Evolutionary conservation across 2,329 filamentous ascomycete genomes (phyloP).

Genomic region (Penicillium sp.): DNA sequence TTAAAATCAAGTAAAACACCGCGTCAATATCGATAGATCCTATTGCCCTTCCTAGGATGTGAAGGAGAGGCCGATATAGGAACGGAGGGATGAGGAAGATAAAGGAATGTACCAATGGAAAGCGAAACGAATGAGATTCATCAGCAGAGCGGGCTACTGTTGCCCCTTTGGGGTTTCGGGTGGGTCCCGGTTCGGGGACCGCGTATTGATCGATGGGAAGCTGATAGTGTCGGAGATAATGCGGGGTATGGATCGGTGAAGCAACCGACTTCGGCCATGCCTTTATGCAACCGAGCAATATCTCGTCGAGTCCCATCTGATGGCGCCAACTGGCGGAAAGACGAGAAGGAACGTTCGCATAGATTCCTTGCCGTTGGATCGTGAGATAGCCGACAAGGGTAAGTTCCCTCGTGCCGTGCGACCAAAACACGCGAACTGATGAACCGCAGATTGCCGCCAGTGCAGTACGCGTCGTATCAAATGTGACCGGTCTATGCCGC

Average conservation of each 20-base stretch:
- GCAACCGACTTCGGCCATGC: not conserved
- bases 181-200: not conserved
- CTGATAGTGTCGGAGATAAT: not conserved
- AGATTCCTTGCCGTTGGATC: slow-evolving; percentile 11
- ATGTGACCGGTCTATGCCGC: slow-evolving; percentile 36
- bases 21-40: not conserved
- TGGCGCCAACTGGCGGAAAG: not conserved
- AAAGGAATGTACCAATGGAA: not conserved
- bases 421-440: slow-evolving; percentile 1
- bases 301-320: not conserved
- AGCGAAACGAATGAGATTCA: not conserved
- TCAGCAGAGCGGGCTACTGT: not conserved
- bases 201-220: not conserved
- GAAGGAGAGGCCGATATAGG: not conserved
- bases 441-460: slow-evolving; percentile 32
- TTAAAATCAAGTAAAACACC: not conserved
- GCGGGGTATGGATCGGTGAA: slow-evolving; percentile 1
- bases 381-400: slow-evolving; percentile 15
- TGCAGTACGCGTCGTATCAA: slow-evolving; percentile 38
- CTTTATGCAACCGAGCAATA: too few species aligned
- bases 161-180: not conserved
- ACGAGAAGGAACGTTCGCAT: slow-evolving; percentile 13
- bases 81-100: not conserved
- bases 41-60: not conserved
- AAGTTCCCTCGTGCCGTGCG: not conserved